Evolutionary conservation across 345 rosid genomes (phyloP).

Genomic region (Eucalyptus polybractea): DNA sequence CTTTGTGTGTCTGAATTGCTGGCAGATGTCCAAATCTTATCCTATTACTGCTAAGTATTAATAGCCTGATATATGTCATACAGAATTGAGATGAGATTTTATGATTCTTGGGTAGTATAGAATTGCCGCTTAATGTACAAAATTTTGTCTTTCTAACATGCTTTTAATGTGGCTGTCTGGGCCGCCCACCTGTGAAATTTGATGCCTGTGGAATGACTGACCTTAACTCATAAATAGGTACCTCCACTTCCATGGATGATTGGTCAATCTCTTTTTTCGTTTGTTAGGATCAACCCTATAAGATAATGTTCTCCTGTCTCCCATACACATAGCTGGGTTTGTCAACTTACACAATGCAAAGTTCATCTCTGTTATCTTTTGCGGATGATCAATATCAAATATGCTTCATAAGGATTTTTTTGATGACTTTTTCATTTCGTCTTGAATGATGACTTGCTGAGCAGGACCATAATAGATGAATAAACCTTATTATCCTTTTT

Average conservation of each 20-base stretch:
- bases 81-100: not conserved
- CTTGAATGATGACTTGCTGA: not conserved
- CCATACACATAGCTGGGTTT: not conserved
- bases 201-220: not conserved
- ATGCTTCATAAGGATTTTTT: not conserved
- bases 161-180: not conserved
- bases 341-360: not conserved
- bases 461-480: not conserved
- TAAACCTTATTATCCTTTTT: not conserved
- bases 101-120: not conserved
- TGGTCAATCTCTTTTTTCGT: not conserved
- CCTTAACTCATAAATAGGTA: not conserved
- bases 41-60: not conserved
- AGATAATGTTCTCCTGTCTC: not conserved
- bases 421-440: not conserved
- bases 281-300: not conserved
- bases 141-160: not conserved
- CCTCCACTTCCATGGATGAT: not conserved
- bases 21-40: not conserved
- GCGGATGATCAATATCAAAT: not conserved
- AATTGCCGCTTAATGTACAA: not conserved
- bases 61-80: not conserved
- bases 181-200: not conserved
- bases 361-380: not conserved
- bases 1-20: not conserved